Evolutionary conservation across 805 yeast species (phyloP).

Genomic region (Candida nanaspora): DNA sequence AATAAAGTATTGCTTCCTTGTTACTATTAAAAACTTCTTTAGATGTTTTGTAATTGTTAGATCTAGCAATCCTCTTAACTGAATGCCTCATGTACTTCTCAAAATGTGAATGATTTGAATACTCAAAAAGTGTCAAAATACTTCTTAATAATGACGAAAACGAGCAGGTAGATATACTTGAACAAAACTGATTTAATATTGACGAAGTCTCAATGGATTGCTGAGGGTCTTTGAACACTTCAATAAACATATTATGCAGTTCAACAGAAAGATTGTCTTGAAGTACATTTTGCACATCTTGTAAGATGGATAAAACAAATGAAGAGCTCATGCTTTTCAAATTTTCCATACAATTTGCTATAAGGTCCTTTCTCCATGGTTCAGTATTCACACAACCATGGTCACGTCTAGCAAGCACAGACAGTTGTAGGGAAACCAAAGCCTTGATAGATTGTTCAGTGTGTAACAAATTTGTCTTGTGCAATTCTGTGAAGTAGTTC

Average conservation of each 20-base stretch:
- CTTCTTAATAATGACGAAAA: conserved; percentile 26
- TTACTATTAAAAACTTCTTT: conserved; percentile 23
- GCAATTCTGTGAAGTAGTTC: conserved; percentile 35
- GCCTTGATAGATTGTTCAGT: conserved; percentile 20
- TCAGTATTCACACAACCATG: too few species aligned
- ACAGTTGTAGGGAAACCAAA: background rate
- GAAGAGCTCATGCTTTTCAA: too few species aligned
- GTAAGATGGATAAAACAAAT: too few species aligned
- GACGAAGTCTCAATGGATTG: conserved; percentile 30
- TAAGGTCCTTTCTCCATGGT: too few species aligned
- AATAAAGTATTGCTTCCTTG: conserved; percentile 30
- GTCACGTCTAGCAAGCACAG: background rate
- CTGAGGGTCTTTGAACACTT: conserved; percentile 22
- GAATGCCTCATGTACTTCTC: conserved; percentile 23
- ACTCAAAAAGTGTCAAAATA: conserved; percentile 35
- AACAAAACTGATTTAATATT: conserved; percentile 30
- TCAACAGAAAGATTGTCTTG: background rate
- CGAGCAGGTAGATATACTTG: conserved; percentile 24
- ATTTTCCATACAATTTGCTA: too few species aligned
- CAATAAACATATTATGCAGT: background rate
- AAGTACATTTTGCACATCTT: background rate
- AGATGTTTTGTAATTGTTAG: conserved; percentile 7
- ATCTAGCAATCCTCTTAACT: conserved; percentile 18
- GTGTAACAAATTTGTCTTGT: conserved; percentile 31
- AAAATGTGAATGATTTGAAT: conserved; percentile 26